Percentiles rank a stretch among this genome's conserved stretches.
Conservation (phyloP, 2,329 filamentous ascomycete species). For the Grosmannia serpens region DNA sequence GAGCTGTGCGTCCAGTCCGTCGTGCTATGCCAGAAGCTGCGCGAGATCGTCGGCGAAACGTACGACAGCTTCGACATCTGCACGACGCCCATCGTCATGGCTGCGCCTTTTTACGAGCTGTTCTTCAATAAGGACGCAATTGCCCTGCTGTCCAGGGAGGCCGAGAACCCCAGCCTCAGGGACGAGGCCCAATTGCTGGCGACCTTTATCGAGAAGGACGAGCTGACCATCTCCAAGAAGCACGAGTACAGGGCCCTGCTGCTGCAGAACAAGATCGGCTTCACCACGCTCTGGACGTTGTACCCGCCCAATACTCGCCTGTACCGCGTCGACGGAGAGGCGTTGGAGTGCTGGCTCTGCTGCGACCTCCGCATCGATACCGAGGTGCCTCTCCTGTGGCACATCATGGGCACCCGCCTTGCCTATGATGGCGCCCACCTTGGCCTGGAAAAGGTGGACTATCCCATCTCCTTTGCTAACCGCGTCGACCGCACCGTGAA, state of each 20-base stretch:
- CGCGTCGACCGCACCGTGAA: not conserved
- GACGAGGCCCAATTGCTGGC: not conserved
- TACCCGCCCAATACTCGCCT: not conserved
- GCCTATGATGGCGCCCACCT: not conserved
- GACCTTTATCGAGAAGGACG: not conserved
- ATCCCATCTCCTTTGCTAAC: not conserved
- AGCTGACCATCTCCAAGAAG: not conserved
- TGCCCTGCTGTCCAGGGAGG: not conserved
- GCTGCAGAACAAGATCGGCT: not conserved
- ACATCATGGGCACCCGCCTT: not conserved
- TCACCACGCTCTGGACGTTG: not conserved
- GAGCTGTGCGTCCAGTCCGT: not conserved
- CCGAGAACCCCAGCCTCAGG: not conserved
- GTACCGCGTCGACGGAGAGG: not conserved
- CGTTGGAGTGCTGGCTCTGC: not conserved
- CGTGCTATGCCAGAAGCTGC: not conserved
- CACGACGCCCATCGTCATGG: not conserved
- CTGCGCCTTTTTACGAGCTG: not conserved
- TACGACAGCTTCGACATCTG: not conserved
- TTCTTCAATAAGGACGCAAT: not conserved
- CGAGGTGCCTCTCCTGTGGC: not conserved
- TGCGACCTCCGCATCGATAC: not conserved
- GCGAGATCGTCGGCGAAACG: not conserved
- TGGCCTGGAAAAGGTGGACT: not conserved
- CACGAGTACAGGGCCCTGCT: not conserved